Base-by-base conservation (phyloP, 768 basidiomycete species). In the Tulasnella sp. region DNA sequence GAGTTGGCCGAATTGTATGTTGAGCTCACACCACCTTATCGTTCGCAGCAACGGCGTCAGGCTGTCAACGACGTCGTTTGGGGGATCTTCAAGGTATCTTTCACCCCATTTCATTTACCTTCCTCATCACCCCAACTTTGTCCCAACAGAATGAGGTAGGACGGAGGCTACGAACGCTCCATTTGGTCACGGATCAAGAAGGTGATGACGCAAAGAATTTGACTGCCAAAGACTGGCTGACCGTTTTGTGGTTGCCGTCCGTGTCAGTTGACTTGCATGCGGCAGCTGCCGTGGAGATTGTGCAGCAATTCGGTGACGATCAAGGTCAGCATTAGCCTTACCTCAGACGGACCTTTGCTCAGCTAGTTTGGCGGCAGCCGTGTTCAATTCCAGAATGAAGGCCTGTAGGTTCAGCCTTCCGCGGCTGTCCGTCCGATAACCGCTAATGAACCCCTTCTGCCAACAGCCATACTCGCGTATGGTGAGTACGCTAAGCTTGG, bases 241-340 rank as follows among this genome's bases (percentile, higher is more conserved):
- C 46, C 46, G 29, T 48, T 48, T 29, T 32, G 9, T 29, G 17
- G 11, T 32, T 48, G 8, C n/a, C n/a, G n/a, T n/a, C n/a, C 11
- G 29, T n/a, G 34, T 48, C 46, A 48, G 46, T 29, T 48, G 46
- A 48, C 46, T 29, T 48, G 27, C 46, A 48, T 48, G 46, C 46
- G 27, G 34, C 34, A 48, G 29, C 46, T 15, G 46, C 46, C 46
- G 46, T 48, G 46, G 46, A 25, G 46, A 48, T 48, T 29, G n/a
- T 48, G 15, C 29, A 48, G 46, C 46, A 48, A 32, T 48, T 48
- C 27, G 34, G 46, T 29, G 19, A 25, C 17, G 46, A 48, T 19
- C 27, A 48, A 17, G 34, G 46, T 48, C n/a, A 48, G 46, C 34
- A 14, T 32, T n/a, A 29, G 19, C 19, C 46, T 32, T 29, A 48